Base-by-base conservation (phyloP, 2,329 filamentous ascomycete genomes). In the Epichloe scottii region DNA sequence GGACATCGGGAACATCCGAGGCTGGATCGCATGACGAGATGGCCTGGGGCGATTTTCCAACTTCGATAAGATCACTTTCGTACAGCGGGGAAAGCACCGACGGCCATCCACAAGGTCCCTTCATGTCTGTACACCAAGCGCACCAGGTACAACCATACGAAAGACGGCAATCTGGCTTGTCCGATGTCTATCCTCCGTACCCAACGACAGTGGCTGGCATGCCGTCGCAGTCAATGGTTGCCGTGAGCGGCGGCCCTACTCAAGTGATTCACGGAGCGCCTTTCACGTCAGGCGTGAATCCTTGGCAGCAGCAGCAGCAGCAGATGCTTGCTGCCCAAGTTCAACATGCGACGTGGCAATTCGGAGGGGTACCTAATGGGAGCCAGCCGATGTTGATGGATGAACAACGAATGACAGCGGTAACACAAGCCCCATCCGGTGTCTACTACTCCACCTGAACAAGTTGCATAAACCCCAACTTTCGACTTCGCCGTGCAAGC, bases 31-130 rank as follows among this genome's bases (percentile, higher is more conserved):
- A 71, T 17, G 71, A 73, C 43, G 72, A 76, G 21, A 62, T 74
- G 53, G 58, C 63, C 7, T 79, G 75, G 65, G 70, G 65, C 57
- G 48, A 63, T 61, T 52, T 76, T 69, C 62, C 69, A 2, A 66
- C 70, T 5, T 65, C 68, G 14, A 59, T 63, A 30, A 68, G 75
- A 43, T 76, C 74, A 4, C 63, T 76, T 58, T 76, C 75, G 0
- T 77, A 73, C 46, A 68, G 73, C 30, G 68, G 69, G 41, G 74
- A 76, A 17, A 60, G 62, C 37, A 58, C 68, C 51, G 53, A 59
- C 4, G 59, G 61, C 46, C 68, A 67, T 8, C 62, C 66, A 21
- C 59, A 67, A 17, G 54, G 60, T 1, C 68, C 69, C 23, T 76
- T 72, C 52, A 60, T 69, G n/a, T 58, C 68, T 10, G 65, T 72